Evolutionary conservation across 345 rosid genomes (phyloP).

Genomic region (Dovyalis caffra): DNA sequence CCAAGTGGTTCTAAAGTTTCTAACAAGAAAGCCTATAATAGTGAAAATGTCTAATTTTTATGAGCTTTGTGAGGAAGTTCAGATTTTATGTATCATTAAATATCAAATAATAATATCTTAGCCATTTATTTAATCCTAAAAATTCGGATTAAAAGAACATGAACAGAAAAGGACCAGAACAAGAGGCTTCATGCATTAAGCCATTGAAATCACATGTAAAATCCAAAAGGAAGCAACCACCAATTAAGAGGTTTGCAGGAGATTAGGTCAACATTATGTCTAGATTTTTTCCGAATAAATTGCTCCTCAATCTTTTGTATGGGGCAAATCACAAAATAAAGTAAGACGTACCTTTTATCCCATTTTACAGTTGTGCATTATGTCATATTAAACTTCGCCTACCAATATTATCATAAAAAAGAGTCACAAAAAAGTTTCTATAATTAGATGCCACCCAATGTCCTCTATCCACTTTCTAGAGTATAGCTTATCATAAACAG

Average conservation of each 20-base stretch:
- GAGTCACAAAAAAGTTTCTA: neutral
- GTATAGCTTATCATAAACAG: neutral
- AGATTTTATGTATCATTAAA: too few relatives aligned
- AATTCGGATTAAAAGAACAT: too few relatives aligned
- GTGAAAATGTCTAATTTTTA: too few relatives aligned
- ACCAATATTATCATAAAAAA: neutral
- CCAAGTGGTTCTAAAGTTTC: too few relatives aligned
- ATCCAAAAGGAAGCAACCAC: neutral
- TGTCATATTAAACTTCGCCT: neutral
- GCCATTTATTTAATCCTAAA: too few relatives aligned
- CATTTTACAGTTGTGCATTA: neutral
- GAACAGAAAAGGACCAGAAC: too few relatives aligned
- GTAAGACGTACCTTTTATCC: neutral
- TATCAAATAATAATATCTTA: too few relatives aligned
- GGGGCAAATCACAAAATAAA: neutral
- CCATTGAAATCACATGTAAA: too few relatives aligned
- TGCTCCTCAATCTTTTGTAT: neutral
- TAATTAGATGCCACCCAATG: neutral
- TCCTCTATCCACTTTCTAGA: neutral
- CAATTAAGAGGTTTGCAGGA: neutral
- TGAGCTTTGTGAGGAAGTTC: too few relatives aligned
- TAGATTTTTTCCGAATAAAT: neutral
- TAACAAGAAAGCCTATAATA: too few relatives aligned
- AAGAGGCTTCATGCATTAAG: too few relatives aligned
- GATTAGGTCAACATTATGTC: too few relatives aligned